Percentiles rank a stretch among this genome's conserved stretches.
These are phyloP conservation scores for Gamarada debralockiae DNA, from an alignment of 495 filamentous ascomycete species.

Conservation along the genomic window DNA sequence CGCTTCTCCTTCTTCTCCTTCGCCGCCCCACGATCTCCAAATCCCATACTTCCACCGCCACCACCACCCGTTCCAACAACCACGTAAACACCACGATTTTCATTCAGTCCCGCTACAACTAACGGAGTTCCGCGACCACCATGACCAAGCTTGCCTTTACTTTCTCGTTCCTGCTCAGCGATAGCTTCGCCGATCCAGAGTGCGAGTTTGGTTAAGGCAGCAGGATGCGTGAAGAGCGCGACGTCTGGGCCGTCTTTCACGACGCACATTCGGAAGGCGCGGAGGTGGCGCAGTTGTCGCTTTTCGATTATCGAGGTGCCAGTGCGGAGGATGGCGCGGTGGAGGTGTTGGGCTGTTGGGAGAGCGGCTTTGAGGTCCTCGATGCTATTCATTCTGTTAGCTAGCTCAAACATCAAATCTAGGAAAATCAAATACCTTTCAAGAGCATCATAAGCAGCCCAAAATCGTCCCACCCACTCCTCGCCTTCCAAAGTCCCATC, in stretches of 20 bases:
- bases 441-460: conserved; percentile 90
- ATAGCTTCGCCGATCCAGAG: conserved; percentile 94
- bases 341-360: conserved; percentile 80
- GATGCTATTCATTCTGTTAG: conserved; percentile 41
- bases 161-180: conserved; percentile 78
- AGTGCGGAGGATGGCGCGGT: conserved; percentile 89
- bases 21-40: conserved; percentile 57
- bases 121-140: conserved; percentile 75
- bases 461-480: conserved; percentile 76
- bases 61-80: conserved; percentile 84
- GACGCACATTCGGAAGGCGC: conserved; percentile 90
- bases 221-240: conserved; percentile 81
- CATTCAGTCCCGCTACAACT: conserved; percentile 85
- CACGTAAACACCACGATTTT: conserved; percentile 84
- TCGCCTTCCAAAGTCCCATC: conserved; percentile 50
- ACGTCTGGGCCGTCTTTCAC: conserved; percentile 95
- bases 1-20: conserved; percentile 54
- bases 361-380: conserved; percentile 73
- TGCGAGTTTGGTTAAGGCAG: conserved; percentile 86
- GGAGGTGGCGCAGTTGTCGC: conserved; percentile 85
- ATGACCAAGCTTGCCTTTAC: conserved; percentile 59
- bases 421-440: conserved; percentile 50
- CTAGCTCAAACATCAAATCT: background rate
- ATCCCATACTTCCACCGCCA: conserved; percentile 38
- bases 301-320: conserved; percentile 89